A percentile compares a stretch with the other conserved stretches of the same genome.
These are phyloP conservation scores for Albizia julibrissin DNA, from an alignment of 306 rosid species.

Conservation along the genomic window DNA sequence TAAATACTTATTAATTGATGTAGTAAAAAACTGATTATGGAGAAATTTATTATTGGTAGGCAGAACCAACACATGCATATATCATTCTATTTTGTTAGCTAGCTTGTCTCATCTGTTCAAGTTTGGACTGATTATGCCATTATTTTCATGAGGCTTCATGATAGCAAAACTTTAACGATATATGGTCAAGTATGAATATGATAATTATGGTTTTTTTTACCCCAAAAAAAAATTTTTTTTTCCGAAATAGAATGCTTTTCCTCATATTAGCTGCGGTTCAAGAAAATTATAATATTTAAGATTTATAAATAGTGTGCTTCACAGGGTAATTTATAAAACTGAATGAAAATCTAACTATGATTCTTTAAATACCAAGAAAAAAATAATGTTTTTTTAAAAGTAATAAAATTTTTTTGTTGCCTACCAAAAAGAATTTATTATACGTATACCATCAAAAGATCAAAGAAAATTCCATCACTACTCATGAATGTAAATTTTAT, in stretches of 20 bases:
- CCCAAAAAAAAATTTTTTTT: too few species aligned
- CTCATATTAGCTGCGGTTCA: background rate
- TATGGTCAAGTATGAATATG: background rate
- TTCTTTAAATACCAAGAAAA: background rate
- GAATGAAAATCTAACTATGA: background rate
- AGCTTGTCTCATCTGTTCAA: background rate
- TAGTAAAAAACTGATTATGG: background rate
- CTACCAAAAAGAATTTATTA: background rate
- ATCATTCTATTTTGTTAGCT: slow-evolving; percentile 5
- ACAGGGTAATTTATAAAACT: background rate
- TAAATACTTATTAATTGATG: background rate
- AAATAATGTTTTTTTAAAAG: background rate
- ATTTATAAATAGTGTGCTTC: background rate
- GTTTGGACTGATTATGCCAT: background rate
- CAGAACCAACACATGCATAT: background rate
- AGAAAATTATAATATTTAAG: background rate
- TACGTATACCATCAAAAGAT: background rate
- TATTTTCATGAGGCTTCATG: background rate
- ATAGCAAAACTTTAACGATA: background rate
- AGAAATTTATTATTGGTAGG: background rate
- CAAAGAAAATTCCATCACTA: background rate
- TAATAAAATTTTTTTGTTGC: background rate
- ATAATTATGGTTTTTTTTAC: background rate
- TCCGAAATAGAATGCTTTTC: background rate
- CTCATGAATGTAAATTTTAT: background rate